Base-by-base conservation (phyloP, 1,139 yeast genomes). In the Pichia sp. region DNA sequence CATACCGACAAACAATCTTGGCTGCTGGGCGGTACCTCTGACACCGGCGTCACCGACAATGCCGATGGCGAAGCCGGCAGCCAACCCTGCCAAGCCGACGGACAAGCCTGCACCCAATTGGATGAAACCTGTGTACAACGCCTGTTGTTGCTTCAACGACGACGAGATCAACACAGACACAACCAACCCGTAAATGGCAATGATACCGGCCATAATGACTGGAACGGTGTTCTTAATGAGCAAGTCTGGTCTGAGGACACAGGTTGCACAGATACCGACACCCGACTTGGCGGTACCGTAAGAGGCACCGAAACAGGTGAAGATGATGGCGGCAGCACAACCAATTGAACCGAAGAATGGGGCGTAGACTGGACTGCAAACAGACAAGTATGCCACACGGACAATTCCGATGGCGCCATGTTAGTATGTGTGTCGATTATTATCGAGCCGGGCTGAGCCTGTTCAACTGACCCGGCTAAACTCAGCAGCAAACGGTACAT, bases 271-370 rank as follows among this genome's bases (percentile, higher is more conserved):
- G 71, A 95, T 92, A 84, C 99, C 99, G 62, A 95, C 96, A 77
- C 99, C 99, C 45, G 97, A 87, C 77, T 95, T 95, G 70, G 99
- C 99, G 64, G 99, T 95, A 79, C 99, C 99, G 73, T 92, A 90
- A 54, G 98, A 93, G 65, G 99, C 98, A 79, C 99, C 99, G 69
- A 92, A 87, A 75, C 97, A 90, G 73, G 99, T 93, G 82, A 93
- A 90, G 69, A 93, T 89, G 71, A 95, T 93, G 74, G 99, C 98
- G 56, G 98, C 92, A 59, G 99, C 96, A 80, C 99, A 95, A 70
- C 99, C 99, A 72, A 93, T 89, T 66, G 97, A 92, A 72, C 98
- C 98, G 71, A 92, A 86, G 73, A 92, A 90, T 58, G 97, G 97
- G 34, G 97, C 97, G 74, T 87, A 92, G 45, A 84, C 84, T 53